A percentile compares a stretch with the other conserved stretches of the same genome.
These are phyloP conservation scores for Ustilago trichophora DNA, from an alignment of 1,284 basidiomycete genomes.

Conservation along the genomic window DNA sequence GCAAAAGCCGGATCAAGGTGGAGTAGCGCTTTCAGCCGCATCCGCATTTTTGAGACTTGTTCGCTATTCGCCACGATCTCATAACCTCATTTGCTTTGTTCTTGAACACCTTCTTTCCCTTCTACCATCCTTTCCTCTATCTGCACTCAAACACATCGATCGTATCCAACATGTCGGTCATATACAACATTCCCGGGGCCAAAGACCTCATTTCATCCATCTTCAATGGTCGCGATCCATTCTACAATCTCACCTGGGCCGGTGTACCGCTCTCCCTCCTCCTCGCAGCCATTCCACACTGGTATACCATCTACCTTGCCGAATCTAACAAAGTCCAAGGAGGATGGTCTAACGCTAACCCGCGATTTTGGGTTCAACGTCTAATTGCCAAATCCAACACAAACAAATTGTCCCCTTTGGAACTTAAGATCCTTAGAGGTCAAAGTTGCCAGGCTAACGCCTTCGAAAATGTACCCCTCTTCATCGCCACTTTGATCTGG, in stretches of 20 bases:
- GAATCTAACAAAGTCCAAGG: conserved; percentile 49
- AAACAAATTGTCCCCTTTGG: conserved; percentile 38
- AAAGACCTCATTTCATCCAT: conserved; percentile 5
- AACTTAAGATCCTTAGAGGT: conserved; percentile 49
- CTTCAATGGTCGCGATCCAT: conserved; percentile 19
- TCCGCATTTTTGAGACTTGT: no score
- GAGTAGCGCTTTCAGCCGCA: no score
- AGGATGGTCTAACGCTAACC: conserved; percentile 59
- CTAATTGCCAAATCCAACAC: conserved; percentile 38
- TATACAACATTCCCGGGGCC: conserved; percentile 3
- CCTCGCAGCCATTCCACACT: conserved; percentile 49
- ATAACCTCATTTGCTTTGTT: no score
- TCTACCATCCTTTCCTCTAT: no score
- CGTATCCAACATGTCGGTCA: no score
- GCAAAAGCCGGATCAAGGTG: no score
- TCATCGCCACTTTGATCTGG: conserved; percentile 25
- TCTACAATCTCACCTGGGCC: conserved; percentile 36
- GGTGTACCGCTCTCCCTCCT: conserved; percentile 26
- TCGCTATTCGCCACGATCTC: no score
- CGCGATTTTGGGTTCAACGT: conserved; percentile 41
- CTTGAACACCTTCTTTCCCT: no score
- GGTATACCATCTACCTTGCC: conserved; percentile 57
- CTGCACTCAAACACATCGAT: no score
- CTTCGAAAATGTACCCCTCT: conserved; percentile 44
- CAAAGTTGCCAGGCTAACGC: conserved; percentile 45